Evolutionary conservation across 805 yeast species (phyloP).

Genomic region (Candida koratica): DNA sequence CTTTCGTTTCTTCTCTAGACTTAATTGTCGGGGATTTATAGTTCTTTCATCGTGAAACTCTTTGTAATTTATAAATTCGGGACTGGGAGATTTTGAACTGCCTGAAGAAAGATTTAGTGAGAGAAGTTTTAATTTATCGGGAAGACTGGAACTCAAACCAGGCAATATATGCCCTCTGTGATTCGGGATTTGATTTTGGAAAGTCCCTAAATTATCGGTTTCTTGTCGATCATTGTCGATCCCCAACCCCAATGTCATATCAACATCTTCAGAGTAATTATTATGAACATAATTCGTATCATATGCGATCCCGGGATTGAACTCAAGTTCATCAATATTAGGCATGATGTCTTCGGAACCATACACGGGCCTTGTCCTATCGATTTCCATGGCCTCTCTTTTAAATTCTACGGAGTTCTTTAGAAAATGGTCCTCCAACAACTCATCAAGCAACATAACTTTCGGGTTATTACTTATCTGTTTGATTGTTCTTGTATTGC

Average conservation of each 20-base stretch:
- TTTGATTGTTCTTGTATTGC: neutral
- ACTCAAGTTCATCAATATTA: constrained; percentile 2
- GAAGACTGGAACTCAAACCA: constrained; percentile 12
- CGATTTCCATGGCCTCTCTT: constrained; percentile 1
- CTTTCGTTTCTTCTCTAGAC: constrained; percentile 4
- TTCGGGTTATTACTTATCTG: neutral
- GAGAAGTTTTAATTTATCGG: constrained; percentile 15
- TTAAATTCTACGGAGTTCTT: constrained; percentile 5
- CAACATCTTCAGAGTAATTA: constrained; percentile 3
- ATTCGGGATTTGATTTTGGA: neutral
- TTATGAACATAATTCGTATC: constrained; percentile 6
- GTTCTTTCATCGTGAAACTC: constrained; percentile 21
- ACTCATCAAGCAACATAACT: constrained; percentile 6
- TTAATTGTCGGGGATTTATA: constrained; percentile 31
- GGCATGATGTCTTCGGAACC: constrained; percentile 4
- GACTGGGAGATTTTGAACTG: constrained; percentile 15
- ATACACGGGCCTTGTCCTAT: constrained; percentile 4
- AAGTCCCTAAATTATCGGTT: neutral
- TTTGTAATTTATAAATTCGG: constrained; percentile 13
- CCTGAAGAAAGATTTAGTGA: constrained; percentile 10
- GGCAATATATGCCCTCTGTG: neutral
- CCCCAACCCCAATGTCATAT: constrained; percentile 1
- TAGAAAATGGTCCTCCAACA: constrained; percentile 5
- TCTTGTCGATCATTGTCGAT: neutral
- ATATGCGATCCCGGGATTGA: neutral